These are phyloP conservation scores for Apiospora rasikravindrae DNA, from an alignment of 2,329 filamentous ascomycete genomes.

Conservation along the genomic window DNA sequence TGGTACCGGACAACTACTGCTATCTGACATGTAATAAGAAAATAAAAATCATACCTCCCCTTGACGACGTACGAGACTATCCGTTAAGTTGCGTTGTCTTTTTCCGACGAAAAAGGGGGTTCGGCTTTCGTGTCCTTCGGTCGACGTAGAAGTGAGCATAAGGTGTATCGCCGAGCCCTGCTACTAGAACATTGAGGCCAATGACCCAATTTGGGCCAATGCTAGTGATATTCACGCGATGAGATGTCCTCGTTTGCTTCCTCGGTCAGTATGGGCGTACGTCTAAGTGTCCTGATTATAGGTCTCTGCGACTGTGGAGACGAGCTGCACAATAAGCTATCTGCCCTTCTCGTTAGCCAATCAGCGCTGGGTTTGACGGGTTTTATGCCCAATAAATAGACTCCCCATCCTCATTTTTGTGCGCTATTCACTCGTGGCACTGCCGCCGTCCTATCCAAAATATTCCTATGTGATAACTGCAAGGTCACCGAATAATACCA, in stretches of 20 bases:
- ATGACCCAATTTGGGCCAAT: background rate
- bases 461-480: background rate
- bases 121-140: background rate
- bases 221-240: too few relatives aligned
- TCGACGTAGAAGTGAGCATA: background rate
- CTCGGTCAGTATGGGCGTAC: background rate
- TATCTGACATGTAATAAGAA: too few relatives aligned
- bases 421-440: background rate
- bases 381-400: slow-evolving; percentile 3
- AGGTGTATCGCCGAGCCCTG: background rate
- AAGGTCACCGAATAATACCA: background rate
- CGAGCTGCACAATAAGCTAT: background rate
- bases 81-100: background rate
- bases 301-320: background rate
- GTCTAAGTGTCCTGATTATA: background rate
- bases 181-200: background rate
- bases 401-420: background rate
- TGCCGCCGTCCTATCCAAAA: background rate
- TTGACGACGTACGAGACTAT: too few relatives aligned
- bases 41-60: too few relatives aligned
- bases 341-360: background rate
- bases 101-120: background rate
- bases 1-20: too few relatives aligned
- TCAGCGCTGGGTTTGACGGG: background rate
- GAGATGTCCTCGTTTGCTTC: background rate